phyloP scores from a whole-genome alignment of 192 early-diverging fungal species.

The Coemansia erecta region DNA sequence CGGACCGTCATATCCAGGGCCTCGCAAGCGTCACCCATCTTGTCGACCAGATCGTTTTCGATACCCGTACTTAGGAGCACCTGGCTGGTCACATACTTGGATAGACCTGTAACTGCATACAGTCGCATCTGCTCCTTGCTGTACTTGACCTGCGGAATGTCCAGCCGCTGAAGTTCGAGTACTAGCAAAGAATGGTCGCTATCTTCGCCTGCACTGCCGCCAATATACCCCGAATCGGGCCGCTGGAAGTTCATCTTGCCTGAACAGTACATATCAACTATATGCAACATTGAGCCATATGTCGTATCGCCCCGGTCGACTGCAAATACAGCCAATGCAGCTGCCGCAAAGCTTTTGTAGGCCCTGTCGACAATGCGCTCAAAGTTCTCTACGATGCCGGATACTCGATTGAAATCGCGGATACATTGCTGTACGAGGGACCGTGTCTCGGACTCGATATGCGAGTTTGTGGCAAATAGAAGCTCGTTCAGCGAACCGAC shows the following conservation, averaged over 20 bases:
- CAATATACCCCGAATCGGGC: neutral
- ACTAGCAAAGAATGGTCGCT: neutral
- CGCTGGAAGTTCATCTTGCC: neutral
- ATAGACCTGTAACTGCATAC: constrained; percentile 35
- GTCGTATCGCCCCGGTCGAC: neutral
- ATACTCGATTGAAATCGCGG: constrained; percentile 7
- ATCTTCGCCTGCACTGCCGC: neutral
- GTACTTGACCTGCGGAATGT: constrained; percentile 43
- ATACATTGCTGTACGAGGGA: constrained; percentile 25
- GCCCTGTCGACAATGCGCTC: constrained; percentile 23
- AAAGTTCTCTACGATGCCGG: constrained; percentile 20
- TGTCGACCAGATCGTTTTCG: constrained; percentile 47
- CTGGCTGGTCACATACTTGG: constrained; percentile 47
- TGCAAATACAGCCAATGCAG: constrained; percentile 10
- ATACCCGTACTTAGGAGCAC: constrained; percentile 47
- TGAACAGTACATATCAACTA: neutral
- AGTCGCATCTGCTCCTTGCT: constrained; percentile 44
- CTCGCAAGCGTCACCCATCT: constrained; percentile 22
- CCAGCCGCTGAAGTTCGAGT: constrained; percentile 9
- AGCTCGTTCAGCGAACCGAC: constrained; percentile 36
- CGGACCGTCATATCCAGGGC: constrained; percentile 7
- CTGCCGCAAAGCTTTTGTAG: constrained; percentile 25
- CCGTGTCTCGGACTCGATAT: constrained; percentile 26
- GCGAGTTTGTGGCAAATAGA: constrained; percentile 41
- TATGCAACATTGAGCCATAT: neutral